Evolutionary conservation across 768 basidiomycete species (phyloP), one percentile per base, ranked within the genome.

Genomic region (Lentinula sp.): DNA sequence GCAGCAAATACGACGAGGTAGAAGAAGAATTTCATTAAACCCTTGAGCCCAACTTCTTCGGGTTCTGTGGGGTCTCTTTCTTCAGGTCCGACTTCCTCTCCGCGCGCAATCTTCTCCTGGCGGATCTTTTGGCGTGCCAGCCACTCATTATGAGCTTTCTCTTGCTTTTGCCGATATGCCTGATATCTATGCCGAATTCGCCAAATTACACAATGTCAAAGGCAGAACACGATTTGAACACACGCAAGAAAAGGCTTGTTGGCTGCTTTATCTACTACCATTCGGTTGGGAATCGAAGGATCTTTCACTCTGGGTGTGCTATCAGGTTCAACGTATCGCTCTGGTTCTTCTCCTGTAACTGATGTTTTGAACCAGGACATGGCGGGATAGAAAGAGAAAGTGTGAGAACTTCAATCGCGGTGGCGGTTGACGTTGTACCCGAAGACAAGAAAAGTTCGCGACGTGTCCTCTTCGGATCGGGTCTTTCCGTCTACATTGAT

Each of bases 161-260:
- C 83, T 72, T 81, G 85, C 68, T 81, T 78, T 64, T 79, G 79
- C 62, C 80, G 83, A 73, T 86, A 91, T 70, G 86, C 79, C 69
- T 81, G 83, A 74, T 91, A 82, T 16, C 88, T 91, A 63, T 61
- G 46, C 8, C 28, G 42, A 35, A 32, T 20, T 23, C 18, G 36
- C 5, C 48, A 15, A 42, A 33, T 28, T n/a, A 39, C 23, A 23
- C 45, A 43, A 28, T 3, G 28, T 28, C 37, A 33, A 43, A 28
- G 7, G 12, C n/a, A 56, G 59, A 43, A 36, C 55, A n/a, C n/a
- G 52, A 18, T 58, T 56, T 35, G 71, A 68, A 81, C 86, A 64
- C 76, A 93, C 85, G 85, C 85, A 33, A 95, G 82, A 74, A 92
- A 94, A 8, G 95, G 91, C 62, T 80, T 79, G 75, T 96, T 97